These are phyloP conservation scores for Rhinocladiella mackenziei DNA, from an alignment of 2,329 filamentous ascomycete genomes.

Conservation along the genomic window DNA sequence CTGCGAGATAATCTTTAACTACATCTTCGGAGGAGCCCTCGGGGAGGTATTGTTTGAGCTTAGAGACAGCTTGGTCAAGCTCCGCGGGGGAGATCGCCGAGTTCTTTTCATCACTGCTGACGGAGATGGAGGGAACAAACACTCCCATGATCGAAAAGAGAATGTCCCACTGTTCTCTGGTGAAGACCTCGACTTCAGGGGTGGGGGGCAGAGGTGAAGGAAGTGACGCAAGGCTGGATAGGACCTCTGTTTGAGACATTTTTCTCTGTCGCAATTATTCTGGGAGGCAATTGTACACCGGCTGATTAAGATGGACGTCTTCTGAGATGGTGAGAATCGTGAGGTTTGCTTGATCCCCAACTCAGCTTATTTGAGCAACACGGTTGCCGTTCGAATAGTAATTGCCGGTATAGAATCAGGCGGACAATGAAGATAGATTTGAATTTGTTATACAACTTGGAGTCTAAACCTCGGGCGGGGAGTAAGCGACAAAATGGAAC, in stretches of 20 bases:
- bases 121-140: conserved; percentile 52
- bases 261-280: too few species aligned
- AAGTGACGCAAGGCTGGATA: conserved; percentile 31
- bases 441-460: too few species aligned
- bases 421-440: too few species aligned
- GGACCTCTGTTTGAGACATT: conserved; percentile 16
- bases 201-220: conserved; percentile 48
- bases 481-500: too few species aligned
- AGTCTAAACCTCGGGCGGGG: too few species aligned
- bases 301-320: too few species aligned
- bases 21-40: conserved; percentile 36
- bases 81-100: conserved; percentile 8
- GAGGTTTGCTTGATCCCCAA: too few species aligned
- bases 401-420: too few species aligned
- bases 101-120: conserved; percentile 32
- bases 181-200: conserved; percentile 48
- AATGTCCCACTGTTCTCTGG: conserved; percentile 55
- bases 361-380: too few species aligned
- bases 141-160: conserved; percentile 56
- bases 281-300: too few species aligned
- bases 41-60: conserved; percentile 32
- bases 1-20: conserved; percentile 46
- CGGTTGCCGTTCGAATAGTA: too few species aligned
- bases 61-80: conserved; percentile 14
- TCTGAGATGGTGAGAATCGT: too few species aligned